Base-by-base conservation (phyloP, 2,329 filamentous ascomycete species). In the Apiospora malaysiana region DNA sequence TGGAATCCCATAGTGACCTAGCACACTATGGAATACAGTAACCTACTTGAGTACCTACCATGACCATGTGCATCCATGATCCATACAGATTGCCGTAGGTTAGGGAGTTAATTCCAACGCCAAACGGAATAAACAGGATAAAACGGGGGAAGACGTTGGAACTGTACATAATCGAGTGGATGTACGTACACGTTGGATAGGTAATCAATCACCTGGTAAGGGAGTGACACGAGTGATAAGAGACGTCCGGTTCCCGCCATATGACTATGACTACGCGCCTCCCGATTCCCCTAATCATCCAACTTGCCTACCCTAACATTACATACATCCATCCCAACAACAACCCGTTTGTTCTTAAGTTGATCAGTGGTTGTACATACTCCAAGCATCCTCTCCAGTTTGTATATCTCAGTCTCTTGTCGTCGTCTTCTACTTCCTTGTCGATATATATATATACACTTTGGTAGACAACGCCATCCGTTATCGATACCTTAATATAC, bases 401-500 rank as follows among this genome's bases (percentile, higher is more conserved):
- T 51, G 4, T 10, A 51, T 12, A 51, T 25, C 12, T 16, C 21
- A 59, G 51, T 21, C 27, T 59, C 25, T 37, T 37, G 27, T 21
- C 37, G 27, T 9, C 37, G 27, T 32, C 27, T 9, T 59, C 27
- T 32, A 10, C 27, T 37, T 59, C n/a, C n/a, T n/a, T n/a, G n/a
- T n/a, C n/a, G n/a, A 18, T 59, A 37, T 2, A 37, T 59, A 37
- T 59, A 37, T 7, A 25, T 25, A 51, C 51, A 37, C 18, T 59
- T 23, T 27, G 14, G 51, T n/a, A 59, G 21, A 18, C 51, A 59
- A 59, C 27, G 14, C 18, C 27, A 1, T 23, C 43, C n/a, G 65
- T 66, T 66, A 66, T 66, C 65, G 65, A 66, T 66, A 66, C 32
- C 32, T 32, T 32, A 45, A 45, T 40, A 46, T 18, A 45, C 40